Percentiles rank a stretch among this genome's conserved stretches.
Conservation (phyloP, 2,329 filamentous ascomycete species). For the Diaporthe sp. region DNA sequence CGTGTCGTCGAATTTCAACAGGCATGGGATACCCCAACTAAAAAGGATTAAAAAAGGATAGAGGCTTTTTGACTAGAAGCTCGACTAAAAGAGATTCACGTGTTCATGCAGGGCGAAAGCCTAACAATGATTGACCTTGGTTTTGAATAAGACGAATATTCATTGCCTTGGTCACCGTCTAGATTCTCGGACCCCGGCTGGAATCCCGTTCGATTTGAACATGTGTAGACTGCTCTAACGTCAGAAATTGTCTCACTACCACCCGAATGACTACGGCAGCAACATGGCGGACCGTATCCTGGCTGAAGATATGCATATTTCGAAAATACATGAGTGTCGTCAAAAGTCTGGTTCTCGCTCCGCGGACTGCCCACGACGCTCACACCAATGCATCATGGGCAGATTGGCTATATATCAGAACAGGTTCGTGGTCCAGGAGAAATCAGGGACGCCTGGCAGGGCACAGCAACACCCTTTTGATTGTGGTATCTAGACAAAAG, state of each 20-base stretch:
- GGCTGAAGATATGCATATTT: neutral
- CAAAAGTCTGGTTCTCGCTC: neutral
- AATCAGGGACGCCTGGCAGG: neutral
- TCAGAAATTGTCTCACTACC: too few species aligned
- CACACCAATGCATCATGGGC: neutral
- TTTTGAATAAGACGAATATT: neutral
- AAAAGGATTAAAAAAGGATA: slow-evolving; percentile 1
- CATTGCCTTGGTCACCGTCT: neutral
- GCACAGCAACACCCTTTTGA: slow-evolving; percentile 14
- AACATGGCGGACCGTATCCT: neutral
- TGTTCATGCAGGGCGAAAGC: neutral
- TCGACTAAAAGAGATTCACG: neutral
- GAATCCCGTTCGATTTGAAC: neutral
- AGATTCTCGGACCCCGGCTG: neutral
- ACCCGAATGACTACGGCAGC: neutral
- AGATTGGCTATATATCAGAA: neutral
- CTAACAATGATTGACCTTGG: neutral
- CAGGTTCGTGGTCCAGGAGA: neutral
- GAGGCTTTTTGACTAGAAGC: slow-evolving; percentile 21
- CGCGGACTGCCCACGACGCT: neutral
- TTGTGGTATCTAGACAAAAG: slow-evolving; percentile 33
- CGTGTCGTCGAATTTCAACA: slow-evolving; percentile 45
- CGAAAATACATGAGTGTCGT: neutral
- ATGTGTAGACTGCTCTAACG: neutral
- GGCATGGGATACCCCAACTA: neutral